Conservation (phyloP, 176 grass and related monocot species). For the Oryza coarctata region DNA sequence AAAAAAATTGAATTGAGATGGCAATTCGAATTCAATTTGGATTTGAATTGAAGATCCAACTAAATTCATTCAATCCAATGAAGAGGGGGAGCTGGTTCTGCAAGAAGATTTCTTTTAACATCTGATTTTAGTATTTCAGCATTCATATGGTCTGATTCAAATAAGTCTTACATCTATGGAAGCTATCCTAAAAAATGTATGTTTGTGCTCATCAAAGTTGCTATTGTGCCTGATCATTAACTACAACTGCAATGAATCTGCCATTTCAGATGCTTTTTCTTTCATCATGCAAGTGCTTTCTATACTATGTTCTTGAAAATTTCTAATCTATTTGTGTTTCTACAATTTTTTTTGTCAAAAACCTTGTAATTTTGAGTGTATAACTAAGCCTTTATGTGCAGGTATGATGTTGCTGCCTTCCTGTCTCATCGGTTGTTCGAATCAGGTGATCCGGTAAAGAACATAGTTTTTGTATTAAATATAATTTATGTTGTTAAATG, state of each 20-base stretch:
- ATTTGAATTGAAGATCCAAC: not conserved
- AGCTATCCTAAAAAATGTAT: not conserved
- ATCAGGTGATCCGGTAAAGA: constrained; percentile 65
- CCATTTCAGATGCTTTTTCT: not conserved
- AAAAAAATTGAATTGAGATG: not conserved
- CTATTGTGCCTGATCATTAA: not conserved
- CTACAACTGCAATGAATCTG: not conserved
- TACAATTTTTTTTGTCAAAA: not conserved
- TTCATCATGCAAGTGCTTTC: not conserved
- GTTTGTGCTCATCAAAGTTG: not conserved
- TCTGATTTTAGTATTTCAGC: not conserved
- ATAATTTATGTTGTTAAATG: constrained; percentile 5
- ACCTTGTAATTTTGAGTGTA: constrained; percentile 1
- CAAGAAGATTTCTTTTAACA: not conserved
- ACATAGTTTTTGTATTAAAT: not conserved
- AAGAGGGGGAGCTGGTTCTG: not conserved
- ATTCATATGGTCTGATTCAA: not conserved
- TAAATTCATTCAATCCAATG: not conserved
- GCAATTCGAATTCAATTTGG: not conserved
- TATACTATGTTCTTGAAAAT: not conserved
- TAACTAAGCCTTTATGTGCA: constrained; percentile 29
- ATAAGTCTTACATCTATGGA: not conserved
- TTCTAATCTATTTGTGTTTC: not conserved
- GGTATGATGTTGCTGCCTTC: constrained; percentile 84
- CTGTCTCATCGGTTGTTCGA: constrained; percentile 69